Conservation (phyloP, 129 eudicot genomes). For the Pittosporum tobira region DNA sequence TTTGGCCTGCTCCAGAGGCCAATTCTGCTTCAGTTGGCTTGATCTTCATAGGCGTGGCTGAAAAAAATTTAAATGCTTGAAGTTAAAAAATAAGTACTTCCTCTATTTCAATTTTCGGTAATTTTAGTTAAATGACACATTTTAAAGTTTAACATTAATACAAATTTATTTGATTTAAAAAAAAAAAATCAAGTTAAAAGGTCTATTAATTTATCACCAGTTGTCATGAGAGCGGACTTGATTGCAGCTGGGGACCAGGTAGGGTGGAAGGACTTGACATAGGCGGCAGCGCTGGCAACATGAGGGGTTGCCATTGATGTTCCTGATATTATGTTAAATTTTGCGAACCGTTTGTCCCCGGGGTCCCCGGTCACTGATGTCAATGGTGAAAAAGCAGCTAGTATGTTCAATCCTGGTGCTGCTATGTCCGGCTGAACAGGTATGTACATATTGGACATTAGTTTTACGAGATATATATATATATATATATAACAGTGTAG, state of each 20-base stretch:
- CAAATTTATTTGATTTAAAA: too few species aligned
- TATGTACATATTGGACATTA: not conserved
- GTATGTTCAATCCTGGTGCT: slow-evolving; percentile 74
- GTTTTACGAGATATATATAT: too few species aligned
- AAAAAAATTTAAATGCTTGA: not conserved
- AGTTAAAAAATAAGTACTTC: too few species aligned
- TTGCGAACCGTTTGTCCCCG: slow-evolving; percentile 35
- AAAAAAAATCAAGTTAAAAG: too few species aligned
- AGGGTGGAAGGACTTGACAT: slow-evolving; percentile 76
- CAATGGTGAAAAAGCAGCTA: slow-evolving; percentile 62
- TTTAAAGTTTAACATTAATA: too few species aligned
- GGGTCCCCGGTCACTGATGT: slow-evolving; percentile 22
- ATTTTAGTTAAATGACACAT: too few species aligned
- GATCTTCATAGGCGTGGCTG: slow-evolving; percentile 56
- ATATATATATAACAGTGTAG: not conserved
- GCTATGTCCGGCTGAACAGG: slow-evolving; percentile 65
- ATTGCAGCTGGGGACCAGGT: slow-evolving; percentile 82
- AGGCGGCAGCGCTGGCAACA: slow-evolving; percentile 80
- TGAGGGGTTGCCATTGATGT: slow-evolving; percentile 95
- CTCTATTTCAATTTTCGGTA: too few species aligned
- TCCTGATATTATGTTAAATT: slow-evolving; percentile 53
- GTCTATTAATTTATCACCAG: slow-evolving; percentile 28
- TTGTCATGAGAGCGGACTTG: slow-evolving; percentile 92
- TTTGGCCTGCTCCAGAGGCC: slow-evolving; percentile 64
- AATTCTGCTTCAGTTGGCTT: slow-evolving; percentile 38